Conservation (phyloP, 2,329 filamentous ascomycete genomes). For the Cladosporium sp. region DNA sequence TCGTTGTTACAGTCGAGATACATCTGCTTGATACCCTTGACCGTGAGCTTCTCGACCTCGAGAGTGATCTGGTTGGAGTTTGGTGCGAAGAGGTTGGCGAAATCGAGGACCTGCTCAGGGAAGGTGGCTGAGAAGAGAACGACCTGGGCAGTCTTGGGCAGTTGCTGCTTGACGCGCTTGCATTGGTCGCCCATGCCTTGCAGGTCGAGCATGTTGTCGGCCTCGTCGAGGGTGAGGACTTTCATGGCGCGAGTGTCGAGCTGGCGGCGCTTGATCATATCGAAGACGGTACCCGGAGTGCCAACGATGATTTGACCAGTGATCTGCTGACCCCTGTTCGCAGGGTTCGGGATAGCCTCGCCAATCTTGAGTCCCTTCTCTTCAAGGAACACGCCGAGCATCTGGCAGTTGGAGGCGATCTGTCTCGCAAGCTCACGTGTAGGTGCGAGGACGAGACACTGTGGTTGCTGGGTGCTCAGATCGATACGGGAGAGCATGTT, state of each 20-base stretch:
- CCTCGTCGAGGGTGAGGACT: slow-evolving; percentile 89
- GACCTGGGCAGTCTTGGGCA: slow-evolving; percentile 74
- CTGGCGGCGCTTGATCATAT: slow-evolving; percentile 73
- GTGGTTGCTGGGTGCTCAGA: slow-evolving; percentile 64
- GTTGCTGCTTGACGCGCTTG: slow-evolving; percentile 73
- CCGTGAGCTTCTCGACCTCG: slow-evolving; percentile 85
- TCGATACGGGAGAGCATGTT: slow-evolving; percentile 88
- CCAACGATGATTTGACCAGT: slow-evolving; percentile 81
- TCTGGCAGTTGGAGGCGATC: slow-evolving; percentile 78
- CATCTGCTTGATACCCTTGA: slow-evolving; percentile 96
- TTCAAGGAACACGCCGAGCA: slow-evolving; percentile 76
- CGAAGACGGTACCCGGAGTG: slow-evolving; percentile 89
- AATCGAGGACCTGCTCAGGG: slow-evolving; percentile 78
- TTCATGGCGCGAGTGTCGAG: slow-evolving; percentile 70
- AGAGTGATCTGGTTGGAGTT: slow-evolving; percentile 83
- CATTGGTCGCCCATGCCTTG: slow-evolving; percentile 95
- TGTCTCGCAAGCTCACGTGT: slow-evolving; percentile 93
- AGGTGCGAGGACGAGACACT: slow-evolving; percentile 85
- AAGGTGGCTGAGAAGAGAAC: slow-evolving; percentile 96
- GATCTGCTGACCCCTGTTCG: slow-evolving; percentile 65
- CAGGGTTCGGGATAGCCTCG: slow-evolving; percentile 75
- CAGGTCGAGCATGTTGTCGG: slow-evolving; percentile 97
- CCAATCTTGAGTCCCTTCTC: slow-evolving; percentile 65
- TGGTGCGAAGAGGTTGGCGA: slow-evolving; percentile 80
- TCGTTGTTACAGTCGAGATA: slow-evolving; percentile 89